Evolutionary conservation across 768 basidiomycete species (phyloP).

Genomic region (Rhizopogon vesiculosus): DNA sequence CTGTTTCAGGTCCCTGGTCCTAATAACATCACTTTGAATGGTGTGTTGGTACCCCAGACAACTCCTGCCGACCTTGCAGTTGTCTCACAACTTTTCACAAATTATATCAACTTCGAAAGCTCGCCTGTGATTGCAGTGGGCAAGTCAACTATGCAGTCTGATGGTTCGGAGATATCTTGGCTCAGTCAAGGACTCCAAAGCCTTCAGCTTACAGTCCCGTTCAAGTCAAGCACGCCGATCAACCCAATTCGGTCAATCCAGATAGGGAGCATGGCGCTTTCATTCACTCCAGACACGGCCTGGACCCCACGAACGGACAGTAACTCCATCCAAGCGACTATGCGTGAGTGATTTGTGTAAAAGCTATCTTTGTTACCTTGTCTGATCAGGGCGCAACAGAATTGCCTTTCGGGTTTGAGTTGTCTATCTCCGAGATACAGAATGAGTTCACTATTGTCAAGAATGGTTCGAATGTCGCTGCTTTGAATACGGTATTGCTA

Average conservation of each 20-base stretch:
- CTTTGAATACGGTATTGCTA: slow-evolving; percentile 48
- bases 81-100: slow-evolving; percentile 64
- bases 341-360: slow-evolving; percentile 35
- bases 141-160: slow-evolving; percentile 49
- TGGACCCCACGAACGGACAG: slow-evolving; percentile 59
- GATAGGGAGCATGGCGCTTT: slow-evolving; percentile 55
- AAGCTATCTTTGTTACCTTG: background rate
- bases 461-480: slow-evolving; percentile 48
- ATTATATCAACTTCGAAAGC: slow-evolving; percentile 60
- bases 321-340: slow-evolving; percentile 51
- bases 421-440: slow-evolving; percentile 55
- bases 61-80: slow-evolving; percentile 36
- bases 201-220: slow-evolving; percentile 59
- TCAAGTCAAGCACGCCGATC: slow-evolving; percentile 45
- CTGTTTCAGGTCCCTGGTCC: slow-evolving; percentile 40
- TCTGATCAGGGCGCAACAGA: slow-evolving; percentile 29
- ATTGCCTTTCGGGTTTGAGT: slow-evolving; percentile 66
- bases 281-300: slow-evolving; percentile 46
- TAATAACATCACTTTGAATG: slow-evolving; percentile 56
- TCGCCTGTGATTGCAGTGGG: slow-evolving; percentile 60
- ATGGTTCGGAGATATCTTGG: slow-evolving; percentile 60
- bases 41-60: slow-evolving; percentile 51
- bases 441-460: slow-evolving; percentile 61
- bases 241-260: slow-evolving; percentile 60
- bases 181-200: slow-evolving; percentile 55